Base-by-base conservation (phyloP, 2,329 filamentous ascomycete genomes). In the Fusarium domesticum region DNA sequence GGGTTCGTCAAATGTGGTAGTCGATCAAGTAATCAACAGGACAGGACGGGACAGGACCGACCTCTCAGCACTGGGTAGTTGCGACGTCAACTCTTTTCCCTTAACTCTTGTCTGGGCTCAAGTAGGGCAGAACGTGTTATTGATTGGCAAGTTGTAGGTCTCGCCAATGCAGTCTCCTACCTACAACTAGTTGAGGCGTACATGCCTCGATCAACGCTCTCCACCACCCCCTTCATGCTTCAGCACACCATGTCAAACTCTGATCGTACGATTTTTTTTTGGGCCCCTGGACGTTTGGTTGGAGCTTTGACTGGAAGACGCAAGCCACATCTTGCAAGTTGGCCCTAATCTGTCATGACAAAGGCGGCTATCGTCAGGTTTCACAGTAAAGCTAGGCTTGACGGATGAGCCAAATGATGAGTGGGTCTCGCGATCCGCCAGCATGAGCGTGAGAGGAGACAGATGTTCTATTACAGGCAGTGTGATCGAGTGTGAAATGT, bases 261-360 rank as follows among this genome's bases (percentile, higher is more conserved):
- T 31, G 32, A 56, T 54, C 53, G 44, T 56, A 56, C 53, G 53
- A 54, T 51, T 36, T 43, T 23, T 28, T 28, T 28, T 8, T 44
- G 30, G 48, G 18, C 34, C 31, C 25, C 28, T 35, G 11, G 25
- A 18, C 34, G 41, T 31, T 30, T 35, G 33, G 34, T 32, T 18
- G 18, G 25, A 5, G 41, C 31, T 32, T 19, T 15, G 39, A 30
- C 25, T 18, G 20, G 19, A 36, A 36, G 37, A 34, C 23, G 36
- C 11, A 33, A 30, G 19, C 31, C 23, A 28, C 23, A 28, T 4
- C 7, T 12, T 28, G 5, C 8, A 28, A 8, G 7, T 28, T 28
- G 23, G 10, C 23, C 23, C 23, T 28, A 12, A 28, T 28, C 23
- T 28, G 14, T 4, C 4, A 28, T 12, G 23, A 28, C 23, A 28